Evolutionary conservation across 495 filamentous ascomycete genomes (phyloP), one percentile per base, ranked within the genome.

Genomic region (Aspergillus kassunensis): DNA sequence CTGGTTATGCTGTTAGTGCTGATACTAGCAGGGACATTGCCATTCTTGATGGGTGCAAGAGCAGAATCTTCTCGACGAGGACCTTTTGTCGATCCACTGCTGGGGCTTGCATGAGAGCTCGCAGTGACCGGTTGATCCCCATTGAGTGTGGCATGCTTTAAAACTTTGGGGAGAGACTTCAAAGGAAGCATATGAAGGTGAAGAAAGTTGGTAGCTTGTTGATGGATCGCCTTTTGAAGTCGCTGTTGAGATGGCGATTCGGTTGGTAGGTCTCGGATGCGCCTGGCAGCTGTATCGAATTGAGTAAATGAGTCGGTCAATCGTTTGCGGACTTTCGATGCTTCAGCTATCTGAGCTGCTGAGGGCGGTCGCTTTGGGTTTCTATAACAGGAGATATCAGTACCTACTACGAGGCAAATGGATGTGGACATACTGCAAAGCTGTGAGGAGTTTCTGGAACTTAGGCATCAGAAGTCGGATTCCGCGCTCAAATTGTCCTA

Each of bases 171-270:
- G 0, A 97, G 75, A 8, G 84, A 82, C 67, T 96, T 95, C 12
- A 98, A 72, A 1, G 93, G 90, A 12, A 98, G 78, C 85, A 98
- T 92, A 56, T 98, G 89, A 23, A 91, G 74, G 58, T 93, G 90
- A 1, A 98, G 72, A 61, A 98, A 97, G 54, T 83, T 84, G 46
- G 82, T 85, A 4, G 89, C 88, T 57, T 90, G 83, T 54, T 88
- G 82, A 55, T 96, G 88, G 23, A 98, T 85, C 2, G 87, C 81
- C 58, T 87, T 89, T 60, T 97, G 93, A 13, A 98, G 74, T 20
- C 77, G 79, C 50, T 79, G 64, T 63, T 98, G 90, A 0, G 88
- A 84, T 2, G 83, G 79, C 29, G 84, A 91, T 4, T 82, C 67
- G 24, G 78, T 82, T 25, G 88, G 87, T 23, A 96, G 67, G 55